Percentiles rank a stretch among this genome's conserved stretches.
Evolutionary conservation across 108 stramenopile genomes (phyloP).

Genomic region (Epithemia pelagica): DNA sequence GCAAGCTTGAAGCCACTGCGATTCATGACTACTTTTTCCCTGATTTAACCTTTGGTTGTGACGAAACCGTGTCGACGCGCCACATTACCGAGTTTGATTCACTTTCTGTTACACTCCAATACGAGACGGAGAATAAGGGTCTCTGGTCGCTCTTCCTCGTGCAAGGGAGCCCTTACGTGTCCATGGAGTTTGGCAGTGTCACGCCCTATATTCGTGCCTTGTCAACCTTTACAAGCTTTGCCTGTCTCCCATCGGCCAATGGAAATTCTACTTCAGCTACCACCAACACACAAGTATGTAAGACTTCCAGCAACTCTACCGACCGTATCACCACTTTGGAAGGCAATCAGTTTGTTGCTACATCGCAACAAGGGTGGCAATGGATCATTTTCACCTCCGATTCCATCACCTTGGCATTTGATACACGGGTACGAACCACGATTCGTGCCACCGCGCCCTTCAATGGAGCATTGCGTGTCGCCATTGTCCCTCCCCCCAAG

Average conservation of each 20-base stretch:
- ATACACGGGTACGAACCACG: slow-evolving; percentile 27
- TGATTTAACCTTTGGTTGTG: slow-evolving; percentile 50
- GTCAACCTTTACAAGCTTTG: slow-evolving; percentile 53
- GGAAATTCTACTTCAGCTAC: slow-evolving; percentile 9
- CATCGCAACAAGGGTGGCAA: slow-evolving; percentile 48
- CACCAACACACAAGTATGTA: neutral
- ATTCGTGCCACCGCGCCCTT: slow-evolving; percentile 36
- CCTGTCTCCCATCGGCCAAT: slow-evolving; percentile 31
- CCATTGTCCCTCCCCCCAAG: slow-evolving; percentile 47
- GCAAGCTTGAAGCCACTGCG: slow-evolving; percentile 23
- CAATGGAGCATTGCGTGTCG: slow-evolving; percentile 62
- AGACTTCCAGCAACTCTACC: slow-evolving; percentile 16
- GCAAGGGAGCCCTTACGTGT: slow-evolving; percentile 77
- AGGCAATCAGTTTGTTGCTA: slow-evolving; percentile 74
- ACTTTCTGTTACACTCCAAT: slow-evolving; percentile 68
- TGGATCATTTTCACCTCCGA: slow-evolving; percentile 83
- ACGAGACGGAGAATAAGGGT: slow-evolving; percentile 18
- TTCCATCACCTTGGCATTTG: slow-evolving; percentile 52
- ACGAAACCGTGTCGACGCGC: slow-evolving; percentile 37
- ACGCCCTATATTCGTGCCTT: slow-evolving; percentile 54
- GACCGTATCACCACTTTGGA: slow-evolving; percentile 4
- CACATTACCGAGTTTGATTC: slow-evolving; percentile 62
- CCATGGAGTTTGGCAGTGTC: slow-evolving; percentile 38
- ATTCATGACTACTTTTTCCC: slow-evolving; percentile 63
- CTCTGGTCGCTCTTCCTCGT: slow-evolving; percentile 73